These are phyloP conservation scores for Graphium sp. DNA, from an alignment of 2,329 filamentous ascomycete species.

Conservation along the genomic window DNA sequence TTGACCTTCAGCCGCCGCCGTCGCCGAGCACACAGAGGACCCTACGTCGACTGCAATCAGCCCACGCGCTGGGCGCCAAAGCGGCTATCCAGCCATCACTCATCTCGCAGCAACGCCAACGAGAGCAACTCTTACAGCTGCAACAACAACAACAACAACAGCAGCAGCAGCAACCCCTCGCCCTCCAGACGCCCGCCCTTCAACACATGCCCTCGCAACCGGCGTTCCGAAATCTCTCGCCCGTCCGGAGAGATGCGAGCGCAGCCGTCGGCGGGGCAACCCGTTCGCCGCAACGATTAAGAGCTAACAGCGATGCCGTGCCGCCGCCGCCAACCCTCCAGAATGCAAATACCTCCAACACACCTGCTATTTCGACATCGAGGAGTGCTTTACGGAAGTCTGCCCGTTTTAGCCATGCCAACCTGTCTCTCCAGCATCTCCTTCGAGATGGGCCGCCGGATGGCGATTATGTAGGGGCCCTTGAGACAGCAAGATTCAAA, in stretches of 20 bases:
- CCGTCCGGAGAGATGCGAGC: slow-evolving; percentile 16
- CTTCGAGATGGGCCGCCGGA: slow-evolving; percentile 65
- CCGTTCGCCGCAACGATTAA: slow-evolving; percentile 35
- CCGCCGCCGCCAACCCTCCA: slow-evolving; percentile 5
- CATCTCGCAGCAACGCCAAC: slow-evolving; percentile 45
- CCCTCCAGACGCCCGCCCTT: no score
- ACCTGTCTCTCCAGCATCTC: slow-evolving; percentile 53
- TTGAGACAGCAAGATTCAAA: slow-evolving; percentile 57
- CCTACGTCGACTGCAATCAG: slow-evolving; percentile 59
- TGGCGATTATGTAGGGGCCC: slow-evolving; percentile 47
- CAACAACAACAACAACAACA: slow-evolving; percentile 12
- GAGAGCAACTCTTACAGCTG: slow-evolving; percentile 21
- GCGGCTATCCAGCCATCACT: slow-evolving; percentile 32
- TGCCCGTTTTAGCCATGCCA: slow-evolving; percentile 26
- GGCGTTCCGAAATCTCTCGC: slow-evolving; percentile 14
- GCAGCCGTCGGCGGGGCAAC: slow-evolving; percentile 11
- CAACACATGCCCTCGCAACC: slow-evolving; percentile 5
- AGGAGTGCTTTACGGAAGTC: no score
- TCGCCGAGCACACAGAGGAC: slow-evolving; percentile 50
- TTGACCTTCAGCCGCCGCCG: slow-evolving; percentile 34
- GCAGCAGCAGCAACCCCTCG: slow-evolving; percentile 4
- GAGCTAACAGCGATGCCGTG: slow-evolving; percentile 60
- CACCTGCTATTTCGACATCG: slow-evolving; percentile 6
- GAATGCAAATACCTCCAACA: slow-evolving; percentile 1
- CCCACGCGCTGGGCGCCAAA: slow-evolving; percentile 49